Percentiles rank a stretch among this genome's conserved stretches.
phyloP scores from a whole-genome alignment of 2,329 filamentous ascomycete genomes.

The Amylocarpus encephaloides region DNA sequence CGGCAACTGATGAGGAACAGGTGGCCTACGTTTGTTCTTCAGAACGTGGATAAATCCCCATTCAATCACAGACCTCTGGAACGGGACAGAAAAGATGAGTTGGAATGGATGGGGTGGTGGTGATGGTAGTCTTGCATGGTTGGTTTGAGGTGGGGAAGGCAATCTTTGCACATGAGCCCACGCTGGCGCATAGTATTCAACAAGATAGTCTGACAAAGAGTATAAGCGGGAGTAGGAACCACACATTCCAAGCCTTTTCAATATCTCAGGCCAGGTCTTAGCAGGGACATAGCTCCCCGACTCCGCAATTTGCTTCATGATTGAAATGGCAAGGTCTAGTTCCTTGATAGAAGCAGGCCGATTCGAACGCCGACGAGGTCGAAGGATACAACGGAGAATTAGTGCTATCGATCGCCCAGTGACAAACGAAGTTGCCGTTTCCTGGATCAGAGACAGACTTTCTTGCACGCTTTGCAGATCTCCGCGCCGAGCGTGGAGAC shows the following conservation, averaged over 20 bases:
- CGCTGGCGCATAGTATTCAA: constrained; percentile 33
- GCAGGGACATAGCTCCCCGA: constrained; percentile 37
- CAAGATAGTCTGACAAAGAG: constrained; percentile 45
- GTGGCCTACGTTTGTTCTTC: background rate
- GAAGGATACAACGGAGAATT: constrained; percentile 37
- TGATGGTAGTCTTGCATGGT: constrained; percentile 13
- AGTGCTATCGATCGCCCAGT: constrained; percentile 38
- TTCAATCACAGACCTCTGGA: constrained; percentile 42
- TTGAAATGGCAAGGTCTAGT: constrained; percentile 35
- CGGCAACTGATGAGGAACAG: too few relatives aligned
- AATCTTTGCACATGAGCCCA: constrained; percentile 4
- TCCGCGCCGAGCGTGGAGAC: constrained; percentile 32
- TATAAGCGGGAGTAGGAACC: constrained; percentile 45
- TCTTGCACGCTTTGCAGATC: constrained; percentile 28
- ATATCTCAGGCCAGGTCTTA: constrained; percentile 48
- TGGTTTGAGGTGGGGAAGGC: constrained; percentile 11
- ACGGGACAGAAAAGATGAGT: constrained; percentile 36
- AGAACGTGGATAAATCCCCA: constrained; percentile 40
- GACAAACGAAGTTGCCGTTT: constrained; percentile 35
- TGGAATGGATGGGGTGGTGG: constrained; percentile 32
- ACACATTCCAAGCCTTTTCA: constrained; percentile 54
- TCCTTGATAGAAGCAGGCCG: constrained; percentile 22
- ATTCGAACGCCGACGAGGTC: constrained; percentile 29
- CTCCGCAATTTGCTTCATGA: constrained; percentile 42
- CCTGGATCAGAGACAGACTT: constrained; percentile 42